A percentile compares a stretch with the other conserved stretches of the same genome.
These are phyloP conservation scores for Cryphonectria naterciae DNA, from an alignment of 2,329 filamentous ascomycete species.

Conservation along the genomic window DNA sequence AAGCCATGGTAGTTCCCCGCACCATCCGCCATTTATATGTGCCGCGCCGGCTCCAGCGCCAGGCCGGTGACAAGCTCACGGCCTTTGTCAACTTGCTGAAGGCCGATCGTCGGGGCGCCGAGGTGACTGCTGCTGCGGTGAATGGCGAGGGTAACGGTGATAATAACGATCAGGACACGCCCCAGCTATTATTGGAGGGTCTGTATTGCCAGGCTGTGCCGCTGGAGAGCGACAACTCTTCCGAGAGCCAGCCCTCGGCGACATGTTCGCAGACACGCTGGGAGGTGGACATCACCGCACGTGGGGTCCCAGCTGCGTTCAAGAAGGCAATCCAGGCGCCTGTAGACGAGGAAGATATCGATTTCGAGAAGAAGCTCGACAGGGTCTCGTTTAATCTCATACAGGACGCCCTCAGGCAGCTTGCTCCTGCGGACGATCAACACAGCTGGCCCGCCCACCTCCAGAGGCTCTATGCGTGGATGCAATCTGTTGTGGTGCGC, in stretches of 20 bases:
- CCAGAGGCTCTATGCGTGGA: conserved; percentile 4
- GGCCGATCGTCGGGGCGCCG: background rate
- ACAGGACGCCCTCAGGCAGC: conserved; percentile 5
- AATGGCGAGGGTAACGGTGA: background rate
- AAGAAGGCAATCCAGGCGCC: conserved; percentile 4
- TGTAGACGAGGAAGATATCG: conserved; percentile 3
- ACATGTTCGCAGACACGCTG: conserved; percentile 12
- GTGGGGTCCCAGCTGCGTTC: background rate
- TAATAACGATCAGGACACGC: background rate
- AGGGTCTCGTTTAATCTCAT: conserved; percentile 24
- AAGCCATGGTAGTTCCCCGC: conserved; percentile 8
- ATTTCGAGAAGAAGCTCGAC: conserved; percentile 5
- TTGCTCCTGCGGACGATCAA: background rate
- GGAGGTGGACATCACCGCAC: conserved; percentile 13
- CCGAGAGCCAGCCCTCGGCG: background rate
- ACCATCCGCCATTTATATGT: conserved; percentile 15
- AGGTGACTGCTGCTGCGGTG: background rate
- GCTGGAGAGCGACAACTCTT: background rate
- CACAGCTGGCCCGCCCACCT: background rate
- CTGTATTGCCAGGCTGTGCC: conserved; percentile 19
- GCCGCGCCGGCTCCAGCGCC: background rate
- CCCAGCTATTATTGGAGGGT: conserved; percentile 9
- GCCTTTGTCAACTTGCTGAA: background rate
- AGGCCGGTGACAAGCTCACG: conserved; percentile 8
- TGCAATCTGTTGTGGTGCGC: background rate